Evolutionary conservation across 352 stramenopile genomes (phyloP).

Genomic region (Phytophthora quininea): DNA sequence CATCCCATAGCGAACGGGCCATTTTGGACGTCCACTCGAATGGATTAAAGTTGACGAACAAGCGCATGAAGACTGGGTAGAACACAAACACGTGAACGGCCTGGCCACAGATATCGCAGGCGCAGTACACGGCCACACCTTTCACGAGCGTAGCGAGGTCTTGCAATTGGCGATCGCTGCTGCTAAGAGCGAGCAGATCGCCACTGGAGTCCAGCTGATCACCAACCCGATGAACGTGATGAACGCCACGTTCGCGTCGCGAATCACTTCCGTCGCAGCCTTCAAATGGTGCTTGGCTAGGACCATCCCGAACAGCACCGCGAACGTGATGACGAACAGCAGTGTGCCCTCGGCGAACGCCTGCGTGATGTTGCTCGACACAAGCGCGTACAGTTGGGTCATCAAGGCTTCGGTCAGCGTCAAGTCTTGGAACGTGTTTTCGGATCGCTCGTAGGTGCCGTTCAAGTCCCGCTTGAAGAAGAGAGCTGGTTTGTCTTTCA

Average conservation of each 20-base stretch:
- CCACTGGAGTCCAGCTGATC: constrained; percentile 50
- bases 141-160: constrained; percentile 24
- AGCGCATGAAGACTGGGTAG: constrained; percentile 29
- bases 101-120: constrained; percentile 19
- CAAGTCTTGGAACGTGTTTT: constrained; percentile 5
- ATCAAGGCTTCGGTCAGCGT: constrained; percentile 26
- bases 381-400: constrained; percentile 28
- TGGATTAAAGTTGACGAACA: constrained; percentile 30
- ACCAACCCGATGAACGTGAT: constrained; percentile 48
- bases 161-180: constrained; percentile 23
- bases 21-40: constrained; percentile 28
- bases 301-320: constrained; percentile 38
- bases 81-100: constrained; percentile 24
- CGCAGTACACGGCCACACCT: constrained; percentile 23
- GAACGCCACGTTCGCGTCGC: constrained; percentile 43
- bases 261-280: constrained; percentile 25
- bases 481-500: not conserved
- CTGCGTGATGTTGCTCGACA: constrained; percentile 40
- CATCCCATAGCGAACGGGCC: constrained; percentile 35
- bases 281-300: not conserved
- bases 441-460: constrained; percentile 8
- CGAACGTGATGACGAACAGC: constrained; percentile 45
- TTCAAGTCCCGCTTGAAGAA: constrained; percentile 9
- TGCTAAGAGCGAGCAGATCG: constrained; percentile 47
- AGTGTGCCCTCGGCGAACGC: constrained; percentile 36